These are phyloP conservation scores for Puccinia hordei DNA, from an alignment of 1,284 basidiomycete species.

Conservation along the genomic window DNA sequence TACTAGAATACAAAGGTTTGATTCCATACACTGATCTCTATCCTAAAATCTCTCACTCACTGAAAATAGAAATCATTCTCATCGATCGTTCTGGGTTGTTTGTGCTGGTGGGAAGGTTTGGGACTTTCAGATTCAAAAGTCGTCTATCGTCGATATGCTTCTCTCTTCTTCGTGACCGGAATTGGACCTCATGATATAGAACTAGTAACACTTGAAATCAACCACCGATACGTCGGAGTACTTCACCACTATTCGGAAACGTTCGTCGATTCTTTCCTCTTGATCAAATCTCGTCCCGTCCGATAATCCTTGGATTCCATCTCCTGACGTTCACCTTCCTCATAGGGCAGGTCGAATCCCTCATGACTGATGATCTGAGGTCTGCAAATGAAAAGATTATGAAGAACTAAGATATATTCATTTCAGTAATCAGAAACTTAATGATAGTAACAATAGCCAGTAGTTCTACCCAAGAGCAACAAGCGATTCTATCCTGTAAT, in stretches of 20 bases:
- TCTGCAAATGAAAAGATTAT: conserved; percentile 96
- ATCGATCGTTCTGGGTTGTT: too few relatives aligned
- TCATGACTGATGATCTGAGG: conserved; percentile 63
- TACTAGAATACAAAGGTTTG: too few relatives aligned
- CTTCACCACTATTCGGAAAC: conserved; percentile 97
- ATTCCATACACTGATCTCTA: too few relatives aligned
- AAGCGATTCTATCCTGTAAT: too few relatives aligned
- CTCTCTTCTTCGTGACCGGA: conserved; percentile 97
- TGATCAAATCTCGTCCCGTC: background rate
- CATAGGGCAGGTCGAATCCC: too few relatives aligned
- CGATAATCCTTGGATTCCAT: background rate
- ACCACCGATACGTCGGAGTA: conserved; percentile 98
- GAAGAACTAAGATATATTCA: too few relatives aligned
- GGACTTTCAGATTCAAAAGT: conserved; percentile 72
- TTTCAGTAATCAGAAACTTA: too few relatives aligned
- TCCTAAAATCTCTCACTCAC: too few relatives aligned
- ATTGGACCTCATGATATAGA: conserved; percentile 86
- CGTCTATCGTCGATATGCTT: conserved; percentile 95
- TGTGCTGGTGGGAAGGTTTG: background rate
- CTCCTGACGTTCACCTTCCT: conserved; percentile 50
- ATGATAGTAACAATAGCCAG: too few relatives aligned
- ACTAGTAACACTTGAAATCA: conserved; percentile 90
- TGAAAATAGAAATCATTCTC: too few relatives aligned
- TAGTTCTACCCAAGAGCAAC: too few relatives aligned
- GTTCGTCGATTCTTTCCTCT: conserved; percentile 63